Percentiles rank a stretch among this genome's conserved stretches.
Evolutionary conservation across 129 eudicot genomes (phyloP).

Genomic region (Helianthus tuberosus): DNA sequence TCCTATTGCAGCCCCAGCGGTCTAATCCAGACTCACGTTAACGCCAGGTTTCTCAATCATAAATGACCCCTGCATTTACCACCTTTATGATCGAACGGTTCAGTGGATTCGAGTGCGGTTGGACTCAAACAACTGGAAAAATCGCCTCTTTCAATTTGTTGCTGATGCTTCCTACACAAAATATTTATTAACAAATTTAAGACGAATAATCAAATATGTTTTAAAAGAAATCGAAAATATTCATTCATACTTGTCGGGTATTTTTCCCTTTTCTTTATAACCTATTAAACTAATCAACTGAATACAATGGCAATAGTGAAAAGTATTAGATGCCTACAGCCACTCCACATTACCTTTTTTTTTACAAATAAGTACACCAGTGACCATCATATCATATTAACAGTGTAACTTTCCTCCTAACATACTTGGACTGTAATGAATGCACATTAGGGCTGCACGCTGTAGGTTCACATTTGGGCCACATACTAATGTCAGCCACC

Average conservation of each 20-base stretch:
- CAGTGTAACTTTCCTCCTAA: too few species aligned
- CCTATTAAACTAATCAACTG: too few species aligned
- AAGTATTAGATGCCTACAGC: too few species aligned
- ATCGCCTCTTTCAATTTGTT: constrained; percentile 72
- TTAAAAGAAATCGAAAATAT: not conserved
- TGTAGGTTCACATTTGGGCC: too few species aligned
- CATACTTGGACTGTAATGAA: too few species aligned
- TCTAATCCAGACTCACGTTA: constrained; percentile 92
- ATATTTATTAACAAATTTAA: not conserved
- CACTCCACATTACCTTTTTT: too few species aligned
- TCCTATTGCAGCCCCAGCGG: too few species aligned
- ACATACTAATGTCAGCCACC: too few species aligned
- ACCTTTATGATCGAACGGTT: constrained; percentile 68
- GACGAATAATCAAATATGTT: not conserved
- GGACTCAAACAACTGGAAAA: constrained; percentile 69
- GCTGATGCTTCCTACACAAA: constrained; percentile 66
- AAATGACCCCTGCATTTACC: constrained; percentile 65
- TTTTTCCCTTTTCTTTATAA: constrained; percentile 97
- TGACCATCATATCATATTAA: too few species aligned
- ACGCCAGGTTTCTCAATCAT: constrained; percentile 73
- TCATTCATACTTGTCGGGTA: constrained; percentile 70
- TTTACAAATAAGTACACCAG: too few species aligned
- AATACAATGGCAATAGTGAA: too few species aligned
- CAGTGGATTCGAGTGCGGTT: constrained; percentile 72
- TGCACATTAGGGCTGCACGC: too few species aligned